Percentiles rank a stretch among this genome's conserved stretches.
Evolutionary conservation across 2,329 filamentous ascomycete genomes (phyloP).

Genomic region (Penicillium hordei): DNA sequence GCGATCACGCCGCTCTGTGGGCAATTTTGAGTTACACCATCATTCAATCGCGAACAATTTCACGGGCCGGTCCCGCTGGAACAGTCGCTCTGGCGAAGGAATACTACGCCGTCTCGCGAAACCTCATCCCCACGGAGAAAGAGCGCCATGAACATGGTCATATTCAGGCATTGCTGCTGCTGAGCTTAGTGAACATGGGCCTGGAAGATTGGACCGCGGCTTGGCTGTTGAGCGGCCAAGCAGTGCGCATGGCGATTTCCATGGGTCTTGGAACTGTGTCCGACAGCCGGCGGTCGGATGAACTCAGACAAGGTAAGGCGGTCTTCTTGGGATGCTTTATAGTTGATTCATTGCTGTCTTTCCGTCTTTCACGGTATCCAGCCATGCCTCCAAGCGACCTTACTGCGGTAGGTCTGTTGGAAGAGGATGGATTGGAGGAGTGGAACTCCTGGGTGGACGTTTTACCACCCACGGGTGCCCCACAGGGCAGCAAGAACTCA

Average conservation of each 20-base stretch:
- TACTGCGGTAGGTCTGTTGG: conserved; percentile 50
- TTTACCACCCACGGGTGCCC: conserved; percentile 33
- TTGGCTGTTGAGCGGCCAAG: conserved; percentile 56
- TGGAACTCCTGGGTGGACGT: conserved; percentile 69
- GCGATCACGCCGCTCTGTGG: conserved; percentile 46
- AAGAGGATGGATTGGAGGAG: conserved; percentile 69
- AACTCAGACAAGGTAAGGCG: conserved; percentile 41
- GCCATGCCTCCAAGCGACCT: conserved; percentile 51
- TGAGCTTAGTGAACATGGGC: conserved; percentile 53
- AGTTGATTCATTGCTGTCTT: conserved; percentile 54
- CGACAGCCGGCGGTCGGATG: conserved; percentile 33
- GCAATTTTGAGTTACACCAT: conserved; percentile 46
- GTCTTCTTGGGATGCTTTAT: conserved; percentile 55
- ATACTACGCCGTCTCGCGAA: conserved; percentile 38
- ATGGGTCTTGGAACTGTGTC: conserved; percentile 35
- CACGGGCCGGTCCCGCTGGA: conserved; percentile 18
- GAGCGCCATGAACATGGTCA: conserved; percentile 44
- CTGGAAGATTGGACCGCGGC: conserved; percentile 50
- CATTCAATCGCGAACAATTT: conserved; percentile 29
- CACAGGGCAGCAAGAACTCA: conserved; percentile 28
- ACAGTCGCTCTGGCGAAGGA: conserved; percentile 31
- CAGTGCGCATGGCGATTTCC: conserved; percentile 49
- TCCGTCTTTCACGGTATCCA: conserved; percentile 47
- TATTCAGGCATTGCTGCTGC: conserved; percentile 45
- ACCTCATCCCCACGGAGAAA: conserved; percentile 41